These are phyloP conservation scores for Schizophyllum commune DNA, from an alignment of 1,284 basidiomycete species.

Conservation along the genomic window DNA sequence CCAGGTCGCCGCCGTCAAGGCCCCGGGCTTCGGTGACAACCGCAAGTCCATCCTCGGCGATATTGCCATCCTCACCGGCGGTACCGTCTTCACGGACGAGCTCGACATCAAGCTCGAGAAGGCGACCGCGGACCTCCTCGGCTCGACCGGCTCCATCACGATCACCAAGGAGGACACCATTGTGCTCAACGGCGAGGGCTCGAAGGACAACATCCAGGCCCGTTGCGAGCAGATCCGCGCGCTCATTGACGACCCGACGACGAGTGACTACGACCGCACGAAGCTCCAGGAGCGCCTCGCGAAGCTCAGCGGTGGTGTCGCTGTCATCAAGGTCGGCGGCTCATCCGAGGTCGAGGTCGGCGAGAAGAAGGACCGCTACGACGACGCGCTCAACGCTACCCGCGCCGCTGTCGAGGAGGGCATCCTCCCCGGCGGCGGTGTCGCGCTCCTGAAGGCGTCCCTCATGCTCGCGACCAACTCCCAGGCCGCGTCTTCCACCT, in stretches of 20 bases:
- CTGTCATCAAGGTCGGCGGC: slow-evolving; percentile 97
- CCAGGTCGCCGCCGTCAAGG: slow-evolving; percentile 25
- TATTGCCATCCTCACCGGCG: slow-evolving; percentile 93
- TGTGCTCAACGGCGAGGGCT: slow-evolving; percentile 88
- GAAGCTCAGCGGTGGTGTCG: slow-evolving; percentile 93
- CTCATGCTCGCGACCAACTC: slow-evolving; percentile 63
- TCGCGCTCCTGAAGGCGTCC: slow-evolving; percentile 86
- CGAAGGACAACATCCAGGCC: slow-evolving; percentile 78
- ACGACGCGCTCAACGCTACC: slow-evolving; percentile 96
- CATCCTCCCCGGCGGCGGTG: slow-evolving; percentile 94
- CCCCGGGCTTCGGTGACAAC: slow-evolving; percentile 98
- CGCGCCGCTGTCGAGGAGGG: slow-evolving; percentile 98
- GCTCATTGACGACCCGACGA: slow-evolving; percentile 77
- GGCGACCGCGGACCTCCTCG: slow-evolving; percentile 85
- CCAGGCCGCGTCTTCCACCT: slow-evolving; percentile 33
- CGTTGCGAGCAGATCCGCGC: slow-evolving; percentile 95
- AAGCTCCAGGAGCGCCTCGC: slow-evolving; percentile 97
- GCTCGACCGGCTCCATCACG: slow-evolving; percentile 86
- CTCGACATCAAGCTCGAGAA: slow-evolving; percentile 97
- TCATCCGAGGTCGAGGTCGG: slow-evolving; percentile 93
- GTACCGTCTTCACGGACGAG: slow-evolving; percentile 97
- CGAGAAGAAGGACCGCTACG: slow-evolving; percentile 99
- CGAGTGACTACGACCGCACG: slow-evolving; percentile 90
- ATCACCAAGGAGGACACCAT: slow-evolving; percentile 99
- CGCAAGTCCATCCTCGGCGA: slow-evolving; percentile 97